Evolutionary conservation across 2,329 filamentous ascomycete genomes (phyloP).

Genomic region (Exophiala bonariae): DNA sequence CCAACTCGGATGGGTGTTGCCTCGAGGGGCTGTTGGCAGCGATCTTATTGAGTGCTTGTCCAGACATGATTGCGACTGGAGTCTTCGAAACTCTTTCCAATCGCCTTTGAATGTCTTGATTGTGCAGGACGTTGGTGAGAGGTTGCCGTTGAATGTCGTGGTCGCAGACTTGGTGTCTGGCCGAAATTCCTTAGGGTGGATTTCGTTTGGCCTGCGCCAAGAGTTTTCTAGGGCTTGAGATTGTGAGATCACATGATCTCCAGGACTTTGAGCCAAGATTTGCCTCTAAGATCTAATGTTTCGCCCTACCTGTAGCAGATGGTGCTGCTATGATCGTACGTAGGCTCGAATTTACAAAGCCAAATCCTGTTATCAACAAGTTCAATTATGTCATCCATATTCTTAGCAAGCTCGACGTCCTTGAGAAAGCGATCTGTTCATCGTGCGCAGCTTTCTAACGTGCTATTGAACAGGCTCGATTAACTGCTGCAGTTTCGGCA

Average conservation of each 20-base stretch:
- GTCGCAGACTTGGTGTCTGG: slow-evolving; percentile 1
- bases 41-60: slow-evolving; percentile 87
- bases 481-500: no score
- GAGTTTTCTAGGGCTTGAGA: neutral
- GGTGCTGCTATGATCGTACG: no score
- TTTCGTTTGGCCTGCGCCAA: slow-evolving; percentile 1
- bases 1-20: slow-evolving; percentile 94
- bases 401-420: neutral
- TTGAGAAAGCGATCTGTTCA: no score
- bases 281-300: no score
- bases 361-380: neutral
- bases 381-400: neutral
- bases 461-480: no score
- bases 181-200: slow-evolving; percentile 3
- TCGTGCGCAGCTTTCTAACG: no score
- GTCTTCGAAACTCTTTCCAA: slow-evolving; percentile 12
- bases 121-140: slow-evolving; percentile 16
- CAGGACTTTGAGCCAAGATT: no score
- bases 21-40: slow-evolving; percentile 94
- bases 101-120: slow-evolving; percentile 16
- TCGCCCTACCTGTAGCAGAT: no score
- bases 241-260: no score
- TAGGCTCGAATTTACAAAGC: no score
- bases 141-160: neutral
- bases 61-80: slow-evolving; percentile 59